Percentiles rank a stretch among this genome's conserved stretches.
These are phyloP conservation scores for Phytophthora citrophthora DNA, from an alignment of 352 stramenopile species.

Conservation along the genomic window DNA sequence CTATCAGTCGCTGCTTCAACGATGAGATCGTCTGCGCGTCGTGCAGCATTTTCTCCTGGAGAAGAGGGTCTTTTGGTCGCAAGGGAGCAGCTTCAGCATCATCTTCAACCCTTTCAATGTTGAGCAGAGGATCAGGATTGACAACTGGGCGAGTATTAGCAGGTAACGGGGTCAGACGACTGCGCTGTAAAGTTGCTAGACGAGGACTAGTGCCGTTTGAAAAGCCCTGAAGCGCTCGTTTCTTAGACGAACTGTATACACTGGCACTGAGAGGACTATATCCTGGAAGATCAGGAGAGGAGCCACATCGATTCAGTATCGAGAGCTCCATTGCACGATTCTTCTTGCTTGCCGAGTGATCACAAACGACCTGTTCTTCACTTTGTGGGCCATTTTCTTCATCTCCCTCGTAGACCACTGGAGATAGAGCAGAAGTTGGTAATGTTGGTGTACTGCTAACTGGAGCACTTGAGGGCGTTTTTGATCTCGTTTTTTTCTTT, in stretches of 20 bases:
- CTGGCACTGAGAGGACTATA: conserved; percentile 52
- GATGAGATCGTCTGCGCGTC: conserved; percentile 51
- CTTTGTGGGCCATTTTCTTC: neutral
- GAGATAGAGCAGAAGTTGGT: conserved; percentile 2
- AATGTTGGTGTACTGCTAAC: neutral
- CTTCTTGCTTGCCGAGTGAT: conserved; percentile 3
- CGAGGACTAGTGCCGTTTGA: conserved; percentile 45
- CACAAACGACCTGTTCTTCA: neutral
- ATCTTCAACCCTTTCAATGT: neutral
- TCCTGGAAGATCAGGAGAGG: conserved; percentile 64
- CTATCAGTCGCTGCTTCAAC: conserved; percentile 50
- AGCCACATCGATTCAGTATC: conserved; percentile 68
- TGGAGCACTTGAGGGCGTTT: conserved; percentile 14
- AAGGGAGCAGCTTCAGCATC: neutral
- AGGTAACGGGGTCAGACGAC: conserved; percentile 64
- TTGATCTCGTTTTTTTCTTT: conserved; percentile 25
- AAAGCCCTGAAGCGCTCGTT: conserved; percentile 44
- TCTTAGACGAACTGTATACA: conserved; percentile 78
- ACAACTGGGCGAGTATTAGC: conserved; percentile 51
- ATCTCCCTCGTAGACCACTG: conserved; percentile 10
- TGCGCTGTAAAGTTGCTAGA: conserved; percentile 52
- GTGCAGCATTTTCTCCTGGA: conserved; percentile 33
- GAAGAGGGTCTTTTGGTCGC: conserved; percentile 15
- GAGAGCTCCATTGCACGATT: conserved; percentile 32
- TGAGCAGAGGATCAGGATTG: conserved; percentile 19